Conservation (phyloP, 2,329 filamentous ascomycete genomes). For the Xylaria sp. region DNA sequence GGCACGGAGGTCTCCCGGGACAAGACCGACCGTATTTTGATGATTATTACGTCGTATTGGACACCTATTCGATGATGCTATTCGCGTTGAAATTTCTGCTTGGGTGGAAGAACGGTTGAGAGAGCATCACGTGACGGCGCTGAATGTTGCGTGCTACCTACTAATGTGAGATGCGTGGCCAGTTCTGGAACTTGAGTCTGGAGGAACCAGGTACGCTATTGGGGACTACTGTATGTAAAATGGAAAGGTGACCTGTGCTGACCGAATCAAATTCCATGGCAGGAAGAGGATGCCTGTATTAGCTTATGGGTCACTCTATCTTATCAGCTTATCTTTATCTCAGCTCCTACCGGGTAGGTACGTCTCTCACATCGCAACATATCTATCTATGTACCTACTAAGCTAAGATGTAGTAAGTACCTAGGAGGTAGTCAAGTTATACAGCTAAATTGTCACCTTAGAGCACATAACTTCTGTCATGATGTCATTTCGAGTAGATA, state of each 20-base stretch:
- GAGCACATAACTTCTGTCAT: too few relatives aligned
- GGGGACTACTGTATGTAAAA: slow-evolving; percentile 13
- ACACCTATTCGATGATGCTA: slow-evolving; percentile 45
- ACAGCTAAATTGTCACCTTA: too few relatives aligned
- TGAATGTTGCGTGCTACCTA: slow-evolving; percentile 17
- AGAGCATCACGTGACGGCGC: slow-evolving; percentile 47
- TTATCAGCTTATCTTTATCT: slow-evolving; percentile 13
- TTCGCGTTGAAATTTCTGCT: slow-evolving; percentile 47
- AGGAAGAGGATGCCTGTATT: neutral
- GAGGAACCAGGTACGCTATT: neutral
- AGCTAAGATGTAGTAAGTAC: too few relatives aligned
- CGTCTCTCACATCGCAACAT: neutral
- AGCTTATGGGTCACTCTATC: neutral
- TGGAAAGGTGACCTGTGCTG: slow-evolving; percentile 17
- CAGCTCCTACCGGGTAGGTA: neutral
- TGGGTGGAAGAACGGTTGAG: slow-evolving; percentile 41
- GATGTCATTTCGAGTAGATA: too few relatives aligned
- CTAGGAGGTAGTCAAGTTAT: too few relatives aligned
- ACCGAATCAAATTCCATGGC: slow-evolving; percentile 11
- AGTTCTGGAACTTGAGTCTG: slow-evolving; percentile 24
- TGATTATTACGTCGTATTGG: slow-evolving; percentile 42
- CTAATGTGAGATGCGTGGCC: slow-evolving; percentile 7
- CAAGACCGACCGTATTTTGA: slow-evolving; percentile 45
- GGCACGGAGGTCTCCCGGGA: slow-evolving; percentile 41
- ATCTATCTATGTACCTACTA: neutral